Conservation (phyloP, 1,139 yeast species). For the Ogataea hybrid region DNA sequence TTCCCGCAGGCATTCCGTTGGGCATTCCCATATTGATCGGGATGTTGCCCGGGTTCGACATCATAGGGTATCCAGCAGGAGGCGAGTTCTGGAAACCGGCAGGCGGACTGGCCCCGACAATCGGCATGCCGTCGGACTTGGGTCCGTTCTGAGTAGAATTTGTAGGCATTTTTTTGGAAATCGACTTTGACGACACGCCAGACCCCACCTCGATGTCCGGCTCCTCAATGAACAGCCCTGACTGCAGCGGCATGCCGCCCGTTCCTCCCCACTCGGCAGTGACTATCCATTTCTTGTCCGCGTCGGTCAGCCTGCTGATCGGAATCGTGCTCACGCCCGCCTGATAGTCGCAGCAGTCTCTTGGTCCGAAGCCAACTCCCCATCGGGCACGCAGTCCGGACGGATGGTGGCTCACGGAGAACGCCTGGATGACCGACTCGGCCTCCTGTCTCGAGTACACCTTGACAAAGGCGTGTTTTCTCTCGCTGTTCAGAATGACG, state of each 20-base stretch:
- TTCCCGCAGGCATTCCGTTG: constrained; percentile 12
- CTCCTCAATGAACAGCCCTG: constrained; percentile 88
- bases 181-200: constrained; percentile 91
- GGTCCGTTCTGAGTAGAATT: constrained; percentile 87
- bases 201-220: constrained; percentile 97
- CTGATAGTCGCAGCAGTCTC: constrained; percentile 96
- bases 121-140: constrained; percentile 53
- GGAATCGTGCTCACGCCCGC: constrained; percentile 89
- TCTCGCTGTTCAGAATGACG: constrained; percentile 78
- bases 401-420: constrained; percentile 31
- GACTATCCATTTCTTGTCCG: constrained; percentile 87
- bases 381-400: constrained; percentile 80
- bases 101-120: constrained; percentile 11
- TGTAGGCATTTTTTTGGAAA: constrained; percentile 84
- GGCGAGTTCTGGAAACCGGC: constrained; percentile 12
- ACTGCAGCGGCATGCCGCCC: constrained; percentile 79
- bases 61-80: constrained; percentile 14
- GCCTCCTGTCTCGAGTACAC: constrained; percentile 96
- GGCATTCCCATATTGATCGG: constrained; percentile 23
- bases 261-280: constrained; percentile 98
- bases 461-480: constrained; percentile 94
- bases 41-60: constrained; percentile 24
- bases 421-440: constrained; percentile 60
- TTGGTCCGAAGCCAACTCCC: constrained; percentile 99
- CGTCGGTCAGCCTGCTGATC: constrained; percentile 82